phyloP scores from a whole-genome alignment of 2,329 filamentous ascomycete genomes.

The Karstenula rhodostoma region DNA sequence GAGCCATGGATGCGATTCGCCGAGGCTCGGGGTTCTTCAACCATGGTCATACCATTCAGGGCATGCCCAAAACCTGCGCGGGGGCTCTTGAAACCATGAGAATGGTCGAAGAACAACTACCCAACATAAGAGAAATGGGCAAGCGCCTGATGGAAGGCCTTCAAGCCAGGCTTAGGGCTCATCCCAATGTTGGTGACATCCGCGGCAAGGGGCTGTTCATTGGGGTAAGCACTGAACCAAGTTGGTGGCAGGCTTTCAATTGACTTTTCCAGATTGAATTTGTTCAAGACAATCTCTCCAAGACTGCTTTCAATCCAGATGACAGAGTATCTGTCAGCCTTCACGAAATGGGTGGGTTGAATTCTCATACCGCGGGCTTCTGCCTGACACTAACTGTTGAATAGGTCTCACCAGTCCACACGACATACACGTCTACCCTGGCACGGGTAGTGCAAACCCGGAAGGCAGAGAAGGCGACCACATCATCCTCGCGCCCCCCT shows the following conservation, averaged over 20 bases:
- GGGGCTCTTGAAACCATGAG: conserved; percentile 70
- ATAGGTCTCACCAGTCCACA: conserved; percentile 54
- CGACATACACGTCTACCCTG: conserved; percentile 70
- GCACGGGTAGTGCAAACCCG: conserved; percentile 63
- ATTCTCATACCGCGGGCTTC: neutral
- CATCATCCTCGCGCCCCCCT: conserved; percentile 73
- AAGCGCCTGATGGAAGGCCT: conserved; percentile 56
- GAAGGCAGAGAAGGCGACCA: conserved; percentile 70
- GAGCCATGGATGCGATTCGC: conserved; percentile 54
- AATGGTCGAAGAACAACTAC: conserved; percentile 66
- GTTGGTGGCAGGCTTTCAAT: neutral
- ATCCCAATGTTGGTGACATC: conserved; percentile 66
- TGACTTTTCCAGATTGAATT: conserved; percentile 62
- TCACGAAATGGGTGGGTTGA: conserved; percentile 59
- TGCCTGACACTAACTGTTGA: neutral
- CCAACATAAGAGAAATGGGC: conserved; percentile 66
- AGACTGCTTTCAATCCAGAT: conserved; percentile 61
- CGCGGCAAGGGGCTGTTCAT: conserved; percentile 68
- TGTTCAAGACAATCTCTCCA: conserved; percentile 62
- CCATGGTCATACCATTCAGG: conserved; percentile 72
- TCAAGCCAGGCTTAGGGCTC: conserved; percentile 51
- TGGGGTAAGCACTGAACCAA: conserved; percentile 56
- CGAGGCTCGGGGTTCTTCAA: conserved; percentile 58
- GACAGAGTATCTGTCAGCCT: conserved; percentile 58
- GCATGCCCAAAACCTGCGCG: conserved; percentile 66